Evolutionary conservation across 2,329 filamentous ascomycete species (phyloP), one percentile per base, ranked within the genome.

Genomic region (Trichoderma gracile): DNA sequence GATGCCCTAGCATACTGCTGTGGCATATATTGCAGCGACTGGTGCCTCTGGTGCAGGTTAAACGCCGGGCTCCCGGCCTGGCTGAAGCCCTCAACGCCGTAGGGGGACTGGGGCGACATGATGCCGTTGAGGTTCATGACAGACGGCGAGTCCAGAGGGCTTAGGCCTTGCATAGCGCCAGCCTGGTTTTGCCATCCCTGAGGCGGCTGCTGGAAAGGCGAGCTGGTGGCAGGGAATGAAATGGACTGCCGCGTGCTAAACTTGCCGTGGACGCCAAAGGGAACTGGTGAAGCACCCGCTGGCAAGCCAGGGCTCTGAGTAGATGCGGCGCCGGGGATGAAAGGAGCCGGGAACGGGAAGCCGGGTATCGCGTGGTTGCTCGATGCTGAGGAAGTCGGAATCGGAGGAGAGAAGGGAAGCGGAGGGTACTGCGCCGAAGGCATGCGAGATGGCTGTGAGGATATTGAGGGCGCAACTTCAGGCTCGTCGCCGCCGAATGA

Each of bases 401-500:
- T 78, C 1, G 93, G 92, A 10, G 94, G 93, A 23, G 93, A 96
- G 72, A 94, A 93, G 5, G 92, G 87, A 57, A 94, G 79, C 7
- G 88, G 84, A 5, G 91, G 89, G 72, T 92, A 91, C 69, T 91
- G 88, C 50, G 86, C 87, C 9, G 92, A 93, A 23, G 87, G 81
- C 71, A 90, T 89, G 65, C 89, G 82, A 71, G 87, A 89, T 68
- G 89, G 80, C n/a, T 80, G 85, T 10, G 89, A 88, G 15, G 92
- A 94, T 68, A 89, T 82, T 3, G 87, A 86, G 47, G 82, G 78
- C 4, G 84, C 79, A 66, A 84, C 78, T 30, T 79, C 78, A 12
- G 87, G 86, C 58, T 95, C 91, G 6, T 92, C 89, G 55, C 89
- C 87, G 42, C 88, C 91, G 66, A 91, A 83, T 19, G 87, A 93